A percentile compares a stretch with the other conserved stretches of the same genome.
Conservation (phyloP, 139 green algal genomes). For the Chlorella sorokiniana region DNA sequence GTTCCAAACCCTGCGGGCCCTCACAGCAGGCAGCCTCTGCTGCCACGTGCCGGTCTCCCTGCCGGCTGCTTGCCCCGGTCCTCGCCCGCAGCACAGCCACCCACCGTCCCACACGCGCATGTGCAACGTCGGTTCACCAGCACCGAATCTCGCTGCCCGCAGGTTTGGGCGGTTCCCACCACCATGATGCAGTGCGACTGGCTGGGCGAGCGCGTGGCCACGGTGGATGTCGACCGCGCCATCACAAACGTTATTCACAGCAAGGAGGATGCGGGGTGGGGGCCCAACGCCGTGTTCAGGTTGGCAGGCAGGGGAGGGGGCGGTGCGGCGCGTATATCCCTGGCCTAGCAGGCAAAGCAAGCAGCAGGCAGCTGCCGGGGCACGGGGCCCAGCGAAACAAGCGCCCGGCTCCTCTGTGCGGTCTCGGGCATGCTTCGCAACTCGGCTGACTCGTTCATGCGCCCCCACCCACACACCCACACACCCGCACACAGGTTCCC, state of each 20-base stretch:
- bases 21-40: too few species aligned
- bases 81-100: too few species aligned
- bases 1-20: too few species aligned
- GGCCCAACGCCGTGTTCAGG: conserved; percentile 89
- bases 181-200: conserved; percentile 89
- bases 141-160: not conserved
- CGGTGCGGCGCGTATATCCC: not conserved
- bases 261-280: conserved; percentile 90
- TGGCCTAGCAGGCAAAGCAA: not conserved
- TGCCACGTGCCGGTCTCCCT: not conserved
- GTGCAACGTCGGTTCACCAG: too few species aligned
- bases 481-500: conserved; percentile 67
- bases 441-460: too few species aligned
- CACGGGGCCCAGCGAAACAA: too few species aligned
- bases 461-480: not conserved
- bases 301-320: not conserved
- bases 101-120: too few species aligned
- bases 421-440: too few species aligned
- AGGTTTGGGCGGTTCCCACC: conserved; percentile 84
- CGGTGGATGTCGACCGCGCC: conserved; percentile 83
- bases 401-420: too few species aligned
- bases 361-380: too few species aligned
- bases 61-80: not conserved
- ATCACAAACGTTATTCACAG: conserved; percentile 85
- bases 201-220: conserved; percentile 92